Conservation (phyloP, 345 rosid genomes). For the Populus davidiana region DNA sequence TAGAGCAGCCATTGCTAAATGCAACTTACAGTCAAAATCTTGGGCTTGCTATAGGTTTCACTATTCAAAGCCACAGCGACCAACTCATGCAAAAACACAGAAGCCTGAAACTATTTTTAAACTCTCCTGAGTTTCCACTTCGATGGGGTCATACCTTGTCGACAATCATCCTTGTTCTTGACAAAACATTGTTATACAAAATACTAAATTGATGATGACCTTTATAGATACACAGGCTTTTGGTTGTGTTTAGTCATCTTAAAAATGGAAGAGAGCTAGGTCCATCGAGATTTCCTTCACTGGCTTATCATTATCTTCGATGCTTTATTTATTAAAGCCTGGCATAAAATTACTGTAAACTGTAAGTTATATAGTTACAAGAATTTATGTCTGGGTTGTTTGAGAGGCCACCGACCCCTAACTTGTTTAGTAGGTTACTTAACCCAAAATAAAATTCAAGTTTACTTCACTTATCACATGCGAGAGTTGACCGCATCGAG, state of each 20-base stretch:
- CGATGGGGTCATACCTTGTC: background rate
- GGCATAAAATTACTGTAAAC: background rate
- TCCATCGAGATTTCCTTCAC: background rate
- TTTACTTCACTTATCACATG: slow-evolving; percentile 40
- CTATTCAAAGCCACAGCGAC: background rate
- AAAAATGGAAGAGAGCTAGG: background rate
- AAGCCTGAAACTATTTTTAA: background rate
- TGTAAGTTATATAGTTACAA: background rate
- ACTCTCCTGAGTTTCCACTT: background rate
- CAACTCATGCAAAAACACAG: background rate
- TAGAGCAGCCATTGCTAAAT: background rate
- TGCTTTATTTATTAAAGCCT: background rate
- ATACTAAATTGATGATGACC: background rate
- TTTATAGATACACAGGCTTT: background rate
- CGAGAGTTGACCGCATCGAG: slow-evolving; percentile 43
- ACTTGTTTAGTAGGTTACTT: slow-evolving; percentile 10
- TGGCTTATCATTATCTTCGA: background rate
- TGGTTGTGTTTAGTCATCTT: background rate
- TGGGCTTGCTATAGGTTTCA: background rate
- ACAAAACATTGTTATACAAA: background rate
- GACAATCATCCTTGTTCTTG: background rate
- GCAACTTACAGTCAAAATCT: background rate
- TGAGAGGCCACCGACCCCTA: slow-evolving; percentile 27
- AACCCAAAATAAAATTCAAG: slow-evolving; percentile 11
- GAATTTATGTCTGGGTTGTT: slow-evolving; percentile 30